Percentiles rank a stretch among this genome's conserved stretches.
These are phyloP conservation scores for Hansenula sp. DNA, from an alignment of 1,139 yeast species.

Conservation along the genomic window DNA sequence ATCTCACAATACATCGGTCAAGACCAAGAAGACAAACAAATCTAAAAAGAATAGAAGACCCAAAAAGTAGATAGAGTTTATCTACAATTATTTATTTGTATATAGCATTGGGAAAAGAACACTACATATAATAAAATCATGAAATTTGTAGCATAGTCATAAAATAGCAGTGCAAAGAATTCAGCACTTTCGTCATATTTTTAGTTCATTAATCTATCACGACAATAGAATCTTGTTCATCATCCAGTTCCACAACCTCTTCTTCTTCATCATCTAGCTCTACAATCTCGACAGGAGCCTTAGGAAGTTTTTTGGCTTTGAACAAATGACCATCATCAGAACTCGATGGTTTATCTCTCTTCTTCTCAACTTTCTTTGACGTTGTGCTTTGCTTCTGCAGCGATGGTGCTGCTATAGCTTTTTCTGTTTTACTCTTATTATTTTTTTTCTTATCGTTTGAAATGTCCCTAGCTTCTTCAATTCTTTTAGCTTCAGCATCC, in stretches of 20 bases:
- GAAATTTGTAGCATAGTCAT: no score
- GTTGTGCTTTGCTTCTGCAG: no score
- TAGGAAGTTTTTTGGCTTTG: not conserved
- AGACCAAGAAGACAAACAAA: not conserved
- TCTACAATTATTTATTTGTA: not conserved
- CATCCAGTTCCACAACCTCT: not conserved
- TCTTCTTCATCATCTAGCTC: conserved; percentile 7
- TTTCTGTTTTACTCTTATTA: no score
- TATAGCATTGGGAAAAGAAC: not conserved
- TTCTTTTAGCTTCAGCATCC: not conserved
- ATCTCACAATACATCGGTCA: not conserved
- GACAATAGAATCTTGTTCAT: not conserved
- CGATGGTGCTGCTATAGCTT: no score
- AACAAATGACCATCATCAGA: no score
- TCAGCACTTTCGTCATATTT: no score
- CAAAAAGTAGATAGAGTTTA: not conserved
- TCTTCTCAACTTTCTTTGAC: no score
- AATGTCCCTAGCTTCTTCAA: not conserved
- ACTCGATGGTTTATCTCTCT: no score
- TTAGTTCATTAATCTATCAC: not conserved
- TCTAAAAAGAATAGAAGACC: not conserved
- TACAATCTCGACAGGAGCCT: not conserved
- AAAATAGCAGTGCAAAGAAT: no score
- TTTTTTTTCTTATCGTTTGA: no score
- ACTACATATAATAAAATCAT: no score